Evolutionary conservation across 345 rosid species (phyloP), one percentile per base, ranked within the genome.

Genomic region (Pistacia atlantica): DNA sequence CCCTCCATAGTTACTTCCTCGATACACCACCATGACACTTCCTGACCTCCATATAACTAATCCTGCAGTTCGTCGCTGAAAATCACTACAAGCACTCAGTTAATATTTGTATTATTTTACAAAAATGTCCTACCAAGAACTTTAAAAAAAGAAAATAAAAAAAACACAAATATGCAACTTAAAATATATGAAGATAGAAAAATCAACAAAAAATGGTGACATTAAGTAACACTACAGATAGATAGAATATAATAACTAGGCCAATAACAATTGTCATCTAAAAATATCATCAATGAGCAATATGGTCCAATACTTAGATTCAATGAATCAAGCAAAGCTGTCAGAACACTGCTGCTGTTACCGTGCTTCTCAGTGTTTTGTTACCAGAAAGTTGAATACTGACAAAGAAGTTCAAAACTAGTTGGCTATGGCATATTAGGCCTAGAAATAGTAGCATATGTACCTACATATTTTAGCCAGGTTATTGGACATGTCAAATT

Each of bases 11-110:
- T 89, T 90, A 76, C 52, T 84, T 38, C 99, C 98, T 65, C 96
- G 92, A 75, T 84, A 97, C 25, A 97, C 98, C 72, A 97, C 87
- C 98, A 97, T 92, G 8, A 91, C 96, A 85, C 99, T 97, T 73
- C 99, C 98, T n/a, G 98, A 92, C 81, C 86, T 90, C 99, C 99
- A 97, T 78, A 94, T 80, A 70, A 97, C 97, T 82, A 92, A 84
- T 69, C 97, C 99, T 75, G 97, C 89, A 38, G 99, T 97, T 79
- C 99, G 95, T 61, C 96, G 93, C 99, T 97, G 98, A 77, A 42
- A 84, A 86, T 84, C 69, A 86, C 72, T 76, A 71, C 65, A 86
- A 80, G 52, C 64, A 78, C 71, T 84, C 77, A 89, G 82, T 77
- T 35, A 74, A 67, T 38, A 42, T 66, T 35, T 38, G 56, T 52